Evolutionary conservation across 371 early-diverging fungal species (phyloP), one percentile per base, ranked within the genome.

Genomic region (Fennellomyces sp.): DNA sequence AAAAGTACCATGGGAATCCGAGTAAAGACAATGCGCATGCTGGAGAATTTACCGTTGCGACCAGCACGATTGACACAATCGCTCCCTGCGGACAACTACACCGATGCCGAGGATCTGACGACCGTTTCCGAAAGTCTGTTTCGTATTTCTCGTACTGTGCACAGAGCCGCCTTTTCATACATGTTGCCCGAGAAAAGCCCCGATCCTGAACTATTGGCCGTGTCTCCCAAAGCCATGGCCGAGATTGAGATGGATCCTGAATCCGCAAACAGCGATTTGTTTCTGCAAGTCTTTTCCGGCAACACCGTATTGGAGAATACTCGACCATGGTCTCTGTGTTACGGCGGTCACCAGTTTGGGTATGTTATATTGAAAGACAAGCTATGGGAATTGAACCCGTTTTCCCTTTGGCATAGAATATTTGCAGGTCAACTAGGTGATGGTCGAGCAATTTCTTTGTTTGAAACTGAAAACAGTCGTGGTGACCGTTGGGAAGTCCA

Each of bases 291-390:
- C 0, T 78, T 83, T 31, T 78, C 78, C 2, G 83, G 82, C 10
- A 80, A 78, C 49, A 59, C 61, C 21, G 23, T 78, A 0, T 48
- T 79, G 8, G 58, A 68, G 5, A 81, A 78, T 13, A 84, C 91
- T 17, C 71, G 81, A 8, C 93, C 95, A 0, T 95, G 94, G 93
- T 83, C 95, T 2, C 84, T 90, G 19, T 84, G 84, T 62, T 95
- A 96, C 64, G 94, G 86, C 28, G 97, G 96, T 0, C 93, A 94
- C 68, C 95, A 96, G 73, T 96, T 94, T 75, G 94, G 95, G 67
- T 82, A 72, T 52, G 72, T 5, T 45, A 21, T 11, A 45, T 45
- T 11, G 12, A 13, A 65, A 66, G 65, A 15, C 65, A 66, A 12
- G 13, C 15, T 47, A n/a, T 42, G 21, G 26, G 33, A 10, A 30